phyloP scores from a whole-genome alignment of 73 alveolate species.

The Paramecium sexaurelia region DNA sequence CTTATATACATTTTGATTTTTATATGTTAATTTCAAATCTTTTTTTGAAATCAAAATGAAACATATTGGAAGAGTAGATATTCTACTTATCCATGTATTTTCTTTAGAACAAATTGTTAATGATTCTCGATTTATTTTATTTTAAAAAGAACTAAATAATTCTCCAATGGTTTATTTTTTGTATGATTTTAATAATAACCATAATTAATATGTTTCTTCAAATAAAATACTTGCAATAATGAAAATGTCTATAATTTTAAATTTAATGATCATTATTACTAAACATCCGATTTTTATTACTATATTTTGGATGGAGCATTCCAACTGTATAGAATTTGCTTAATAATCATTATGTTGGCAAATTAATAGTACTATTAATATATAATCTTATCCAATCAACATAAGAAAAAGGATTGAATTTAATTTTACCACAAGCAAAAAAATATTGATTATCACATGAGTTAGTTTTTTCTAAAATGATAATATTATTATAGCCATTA shows the following conservation, averaged over 20 bases:
- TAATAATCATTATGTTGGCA: neutral
- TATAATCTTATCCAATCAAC: neutral
- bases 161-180: neutral
- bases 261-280: neutral
- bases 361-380: neutral
- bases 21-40: neutral
- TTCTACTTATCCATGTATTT: slow-evolving; percentile 2
- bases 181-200: neutral
- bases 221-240: neutral
- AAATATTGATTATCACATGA: neutral
- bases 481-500: neutral
- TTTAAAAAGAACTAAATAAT: neutral
- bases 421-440: neutral
- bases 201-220: neutral
- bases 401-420: neutral
- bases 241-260: neutral
- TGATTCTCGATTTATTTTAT: neutral
- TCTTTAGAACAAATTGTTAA: neutral
- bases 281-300: neutral
- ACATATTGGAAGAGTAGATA: neutral
- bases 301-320: neutral
- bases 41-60: neutral
- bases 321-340: neutral
- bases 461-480: neutral
- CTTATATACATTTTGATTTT: neutral